Evolutionary conservation across 169 alveolate species (phyloP), one percentile per base, ranked within the genome.

Genomic region (Plasmodium sp.): DNA sequence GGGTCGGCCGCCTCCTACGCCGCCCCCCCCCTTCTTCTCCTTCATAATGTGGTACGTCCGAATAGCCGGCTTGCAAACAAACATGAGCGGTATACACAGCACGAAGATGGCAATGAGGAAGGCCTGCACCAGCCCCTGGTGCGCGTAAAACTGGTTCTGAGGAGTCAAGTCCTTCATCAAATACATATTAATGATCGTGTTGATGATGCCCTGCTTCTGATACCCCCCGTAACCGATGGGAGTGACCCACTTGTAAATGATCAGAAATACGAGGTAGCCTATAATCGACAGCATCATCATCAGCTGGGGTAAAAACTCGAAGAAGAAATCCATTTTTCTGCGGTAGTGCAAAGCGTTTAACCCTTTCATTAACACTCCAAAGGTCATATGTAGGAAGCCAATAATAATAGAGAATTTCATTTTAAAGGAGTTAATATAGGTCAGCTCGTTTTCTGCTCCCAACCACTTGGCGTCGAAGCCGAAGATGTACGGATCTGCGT

Each of bases 401-500:
- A 98, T 96, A 71, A 99, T 97, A 22, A 99, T 99, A 1, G 99
- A 98, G 56, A 99, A 95, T 96, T 99, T 99, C 99, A 99, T 99
- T 97, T 99, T 99, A 93, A 99, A 97, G 2, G 99, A 98, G 95
- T 99, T 99, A 83, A 98, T 95, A 97, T 98, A 99, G 39, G 99
- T 95, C 94, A 99, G 97, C 95, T 99, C 99, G 95, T 99, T 99
- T 31, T 93, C 93, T 33, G 99, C 98, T 5, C 99, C 98, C 93
- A 98, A 98, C 99, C 99, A 99, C 39, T 98, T 98, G 12, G 99
- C 99, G 92, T 99, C 99, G 56, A 99, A 94, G 22, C 99, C 99
- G 84, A 99, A 97, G 5, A 99, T 99, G 81, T 99, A 98, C 18
- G 99, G 99, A 81, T 95, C 96, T 58, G 84, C 75, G 36, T 73